Base-by-base conservation (phyloP, 345 rosid genomes). In the Brassica incana region DNA sequence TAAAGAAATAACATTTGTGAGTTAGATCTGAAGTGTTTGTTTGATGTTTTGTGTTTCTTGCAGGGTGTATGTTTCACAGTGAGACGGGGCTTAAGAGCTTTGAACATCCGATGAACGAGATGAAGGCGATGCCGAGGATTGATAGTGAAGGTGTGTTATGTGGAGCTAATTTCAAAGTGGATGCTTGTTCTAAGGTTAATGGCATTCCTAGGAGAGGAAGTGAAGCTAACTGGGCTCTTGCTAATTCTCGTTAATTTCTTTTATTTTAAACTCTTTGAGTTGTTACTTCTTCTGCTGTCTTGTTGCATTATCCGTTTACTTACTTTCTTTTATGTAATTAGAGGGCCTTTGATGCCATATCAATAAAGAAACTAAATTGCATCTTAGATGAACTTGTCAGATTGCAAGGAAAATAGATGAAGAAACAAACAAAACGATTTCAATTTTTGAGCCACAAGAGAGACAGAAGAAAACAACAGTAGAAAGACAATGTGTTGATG, bases 121-220 rank as follows among this genome's bases (percentile, higher is more conserved):
- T 96, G 82, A 90, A 89, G 85, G 97, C 99, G 7, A 89, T 96
- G 97, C 87, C 92, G 1, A 93, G 99, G 79, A 82, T 84, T 64
- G 99, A 96, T 40, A 93, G 98, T 59, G 97, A 91, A 72, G 99
- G 99, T 1, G 92, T 83, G 1, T 25, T 93, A 45, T 92, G 98
- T 69, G 99, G 98, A 9, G 86, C 98, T 36, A 92, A 85, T 54
- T 96, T 93, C 86, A 96, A 89, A 84, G 99, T 90, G 0, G 99
- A 93, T 79, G 84, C 61, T 36, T 89, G 82, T 74, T 73, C 91
- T 6, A 89, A 89, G 80, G 80, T 88, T 58, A 85, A 77, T 67
- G 77, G 84, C 72, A 91, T 95, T 16, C 98, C 99, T 0, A 88
- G 98, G 4, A 86, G 90, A 33, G 99, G 99, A 9, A 93, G 98